phyloP scores from a whole-genome alignment of 2,329 filamentous ascomycete genomes.

The Aspergillus fructus region DNA sequence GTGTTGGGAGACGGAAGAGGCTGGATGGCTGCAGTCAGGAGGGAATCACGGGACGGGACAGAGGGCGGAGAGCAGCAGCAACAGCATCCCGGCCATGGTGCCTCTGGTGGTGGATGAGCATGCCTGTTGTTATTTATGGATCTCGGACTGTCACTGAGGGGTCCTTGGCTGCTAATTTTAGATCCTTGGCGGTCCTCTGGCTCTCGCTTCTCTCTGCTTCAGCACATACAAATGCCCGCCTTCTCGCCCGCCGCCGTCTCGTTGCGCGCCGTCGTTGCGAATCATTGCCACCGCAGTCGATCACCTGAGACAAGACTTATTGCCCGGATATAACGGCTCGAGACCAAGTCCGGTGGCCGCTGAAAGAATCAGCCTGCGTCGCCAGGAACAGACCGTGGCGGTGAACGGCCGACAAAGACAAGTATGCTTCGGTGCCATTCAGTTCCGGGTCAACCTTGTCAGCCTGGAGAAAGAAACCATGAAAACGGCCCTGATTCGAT shows the following conservation, averaged over 20 bases:
- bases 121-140: slow-evolving; percentile 8
- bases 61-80: slow-evolving; percentile 1
- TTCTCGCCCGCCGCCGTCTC: neutral
- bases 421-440: neutral
- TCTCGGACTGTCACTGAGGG: neutral
- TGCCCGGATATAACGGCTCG: neutral
- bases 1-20: neutral
- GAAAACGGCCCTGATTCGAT: neutral
- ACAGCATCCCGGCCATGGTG: neutral
- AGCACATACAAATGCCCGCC: neutral
- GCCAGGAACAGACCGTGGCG: neutral
- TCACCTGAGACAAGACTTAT: neutral
- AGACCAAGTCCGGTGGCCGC: neutral
- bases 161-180: slow-evolving; percentile 4
- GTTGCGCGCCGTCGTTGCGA: neutral
- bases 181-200: neutral
- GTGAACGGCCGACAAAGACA: slow-evolving; percentile 1
- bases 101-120: neutral
- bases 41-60: slow-evolving; percentile 8
- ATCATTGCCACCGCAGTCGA: neutral
- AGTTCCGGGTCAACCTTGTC: neutral
- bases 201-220: neutral
- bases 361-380: neutral
- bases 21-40: neutral
- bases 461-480: neutral